Base-by-base conservation (phyloP, 75 land plant genomes). In the Cunninghamia lanceolata region DNA sequence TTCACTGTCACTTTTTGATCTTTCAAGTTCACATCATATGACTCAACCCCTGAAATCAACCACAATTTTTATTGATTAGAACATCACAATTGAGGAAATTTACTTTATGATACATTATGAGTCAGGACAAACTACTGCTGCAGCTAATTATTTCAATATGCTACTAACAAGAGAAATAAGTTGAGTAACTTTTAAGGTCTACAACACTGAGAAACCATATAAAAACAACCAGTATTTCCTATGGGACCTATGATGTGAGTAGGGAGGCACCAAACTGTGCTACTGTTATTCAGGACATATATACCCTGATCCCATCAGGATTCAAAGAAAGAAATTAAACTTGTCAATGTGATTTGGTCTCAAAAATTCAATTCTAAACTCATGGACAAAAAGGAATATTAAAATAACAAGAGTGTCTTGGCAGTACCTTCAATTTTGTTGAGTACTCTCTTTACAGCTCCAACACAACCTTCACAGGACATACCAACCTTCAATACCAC, bases 401-500 rank as follows among this genome's bases (percentile, higher is more conserved):
- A n/a, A n/a, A n/a, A n/a, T 32, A 34, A 36, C 32, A 74, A n/a
- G n/a, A n/a, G n/a, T n/a, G n/a, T n/a, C 14, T 30, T 73, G 3
- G 81, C 86, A 50, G 34, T 88, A 96, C 99, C 99, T 90, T 95
- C 95, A 92, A 96, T 90, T 87, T 94, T 95, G 73, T 85, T 91
- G 14, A 96, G 89, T 47, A 93, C 95, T 85, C 95, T 92, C 40
- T 40, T 40, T 40, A 40, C 40, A 40, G 40, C 40, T 6, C 93
- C 99, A 82, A 89, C 93, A 85, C 97, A 95, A 68, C 99, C 99
- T 89, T 93, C 83, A 82, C 97, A 96, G 68, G 93, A 92, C 97
- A 96, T 96, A 42, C 90, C 92, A 89, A 96, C 99, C 86, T 89
- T 95, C 83, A 40, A 96, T 42, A 93, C 97, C 87, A 95, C 97